Base-by-base conservation (phyloP, 2,329 filamentous ascomycete genomes). In the Botrytis cinerea region DNA sequence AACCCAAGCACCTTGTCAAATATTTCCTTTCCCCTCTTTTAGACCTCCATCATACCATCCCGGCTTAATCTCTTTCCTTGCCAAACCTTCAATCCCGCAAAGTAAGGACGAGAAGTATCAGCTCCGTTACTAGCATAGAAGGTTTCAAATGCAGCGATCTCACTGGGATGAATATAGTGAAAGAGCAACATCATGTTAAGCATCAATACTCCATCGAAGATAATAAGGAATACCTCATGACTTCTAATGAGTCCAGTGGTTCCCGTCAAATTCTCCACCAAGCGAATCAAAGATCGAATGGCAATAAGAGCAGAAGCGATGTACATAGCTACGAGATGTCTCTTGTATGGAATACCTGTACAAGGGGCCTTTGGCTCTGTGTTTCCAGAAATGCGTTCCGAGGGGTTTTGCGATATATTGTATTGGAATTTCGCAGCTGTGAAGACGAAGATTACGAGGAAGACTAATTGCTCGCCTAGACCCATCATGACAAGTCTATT, bases 361-460 rank as follows among this genome's bases (percentile, higher is more conserved):
- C 25, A n/a, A 10, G 40, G 22, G 18, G 43, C 28, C 20, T 71
- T 71, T 16, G 57, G 48, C 14, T 51, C 28, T 10, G 38, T 38
- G 35, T 14, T 35, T 62, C n/a, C 43, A 16, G 28, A 32, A 22
- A 63, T 22, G 20, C 57, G 69, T 28, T 61, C n/a, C 12, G 57
- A 20, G 35, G 69, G 69, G 7, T 71, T 62, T 14, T 59, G 57
- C 7, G 69, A 62, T 1, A 71, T 62, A 5, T 71, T 71, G 28
- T 62, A 71, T 60, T 71, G 40, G 43, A 71, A 71, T 40, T 71
- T 71, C 5, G 20, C 69, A 7, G 18, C 69, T 25, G 43, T 62
- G 69, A 71, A 71, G 28, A 71, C 54, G 16, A 71, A 71, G 40
- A 71, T 63, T 7, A 5, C 43, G 9, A 71, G 69, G 69, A 71